Percentiles rank a stretch among this genome's conserved stretches.
phyloP scores from a whole-genome alignment of 1,139 yeast genomes.

The Saccharomycopsis hybrid region DNA sequence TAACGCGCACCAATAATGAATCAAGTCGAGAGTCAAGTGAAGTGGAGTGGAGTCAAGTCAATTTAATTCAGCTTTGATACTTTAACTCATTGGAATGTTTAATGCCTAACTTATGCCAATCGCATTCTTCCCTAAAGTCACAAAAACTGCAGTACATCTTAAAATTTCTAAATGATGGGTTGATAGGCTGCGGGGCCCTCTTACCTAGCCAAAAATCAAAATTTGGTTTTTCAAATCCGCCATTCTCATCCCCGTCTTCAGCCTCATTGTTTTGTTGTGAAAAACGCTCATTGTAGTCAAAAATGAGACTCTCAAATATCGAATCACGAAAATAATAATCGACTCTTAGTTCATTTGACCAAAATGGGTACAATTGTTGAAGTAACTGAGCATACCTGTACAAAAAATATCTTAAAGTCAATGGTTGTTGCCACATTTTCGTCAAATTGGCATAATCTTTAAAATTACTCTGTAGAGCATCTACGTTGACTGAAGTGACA shows the following conservation, averaged over 20 bases:
- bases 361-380: conserved; percentile 30
- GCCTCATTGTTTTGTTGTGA: conserved; percentile 30
- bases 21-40: background rate
- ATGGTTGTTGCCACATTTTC: conserved; percentile 43
- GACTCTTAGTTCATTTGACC: conserved; percentile 36
- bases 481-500: no score
- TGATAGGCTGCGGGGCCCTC: conserved; percentile 36
- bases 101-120: conserved; percentile 28
- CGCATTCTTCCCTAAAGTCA: conserved; percentile 38
- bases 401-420: conserved; percentile 52
- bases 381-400: conserved; percentile 48
- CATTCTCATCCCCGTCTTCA: no score
- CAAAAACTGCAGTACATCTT: conserved; percentile 45
- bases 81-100: background rate
- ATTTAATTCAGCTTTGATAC: background rate
- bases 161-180: conserved; percentile 29
- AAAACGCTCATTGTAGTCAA: conserved; percentile 31
- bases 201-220: conserved; percentile 51
- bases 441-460: no score
- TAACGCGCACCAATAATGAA: no score
- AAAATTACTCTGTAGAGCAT: no score
- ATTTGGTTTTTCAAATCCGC: no score
- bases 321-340: conserved; percentile 45
- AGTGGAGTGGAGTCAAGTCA: no score
- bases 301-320: conserved; percentile 35